Evolutionary conservation across 2,329 filamentous ascomycete species (phyloP).

Genomic region (Furcasterigmium sp.): DNA sequence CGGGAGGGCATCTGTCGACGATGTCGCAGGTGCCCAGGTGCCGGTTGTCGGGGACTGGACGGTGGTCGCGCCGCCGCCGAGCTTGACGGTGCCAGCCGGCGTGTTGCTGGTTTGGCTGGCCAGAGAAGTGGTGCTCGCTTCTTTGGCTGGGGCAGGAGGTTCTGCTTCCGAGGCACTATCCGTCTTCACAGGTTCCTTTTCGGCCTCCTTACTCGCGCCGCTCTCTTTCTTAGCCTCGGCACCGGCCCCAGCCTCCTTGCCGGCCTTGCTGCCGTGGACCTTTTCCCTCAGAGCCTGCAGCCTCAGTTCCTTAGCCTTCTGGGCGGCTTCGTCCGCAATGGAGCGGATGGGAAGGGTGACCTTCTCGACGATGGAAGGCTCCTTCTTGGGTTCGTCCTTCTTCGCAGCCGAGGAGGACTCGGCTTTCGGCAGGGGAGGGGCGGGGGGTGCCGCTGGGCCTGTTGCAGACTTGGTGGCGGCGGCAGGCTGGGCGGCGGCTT

Average conservation of each 20-base stretch:
- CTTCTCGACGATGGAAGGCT: slow-evolving; percentile 14
- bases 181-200: slow-evolving; percentile 6
- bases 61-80: slow-evolving; percentile 17
- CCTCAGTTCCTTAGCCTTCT: slow-evolving; percentile 56
- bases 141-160: not conserved
- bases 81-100: not conserved
- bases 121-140: not conserved
- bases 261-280: slow-evolving; percentile 41
- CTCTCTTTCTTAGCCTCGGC: slow-evolving; percentile 12
- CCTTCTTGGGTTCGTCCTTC: slow-evolving; percentile 19
- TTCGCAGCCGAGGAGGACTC: slow-evolving; percentile 1
- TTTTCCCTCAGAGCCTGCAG: slow-evolving; percentile 50
- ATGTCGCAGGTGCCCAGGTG: slow-evolving; percentile 29
- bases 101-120: not conserved
- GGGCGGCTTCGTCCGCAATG: slow-evolving; percentile 60
- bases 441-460: slow-evolving; percentile 13
- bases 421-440: slow-evolving; percentile 20
- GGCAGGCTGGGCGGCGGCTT: slow-evolving; percentile 6
- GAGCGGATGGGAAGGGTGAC: slow-evolving; percentile 41
- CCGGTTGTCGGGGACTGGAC: slow-evolving; percentile 41
- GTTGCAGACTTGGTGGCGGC: slow-evolving; percentile 6
- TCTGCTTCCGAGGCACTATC: slow-evolving; percentile 3
- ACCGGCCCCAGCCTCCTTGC: slow-evolving; percentile 10
- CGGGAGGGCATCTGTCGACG: slow-evolving; percentile 16
- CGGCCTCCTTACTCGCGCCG: slow-evolving; percentile 3